A percentile compares a stretch with the other conserved stretches of the same genome.
Evolutionary conservation across 345 rosid genomes (phyloP).

Genomic region (Citrus reticulata): DNA sequence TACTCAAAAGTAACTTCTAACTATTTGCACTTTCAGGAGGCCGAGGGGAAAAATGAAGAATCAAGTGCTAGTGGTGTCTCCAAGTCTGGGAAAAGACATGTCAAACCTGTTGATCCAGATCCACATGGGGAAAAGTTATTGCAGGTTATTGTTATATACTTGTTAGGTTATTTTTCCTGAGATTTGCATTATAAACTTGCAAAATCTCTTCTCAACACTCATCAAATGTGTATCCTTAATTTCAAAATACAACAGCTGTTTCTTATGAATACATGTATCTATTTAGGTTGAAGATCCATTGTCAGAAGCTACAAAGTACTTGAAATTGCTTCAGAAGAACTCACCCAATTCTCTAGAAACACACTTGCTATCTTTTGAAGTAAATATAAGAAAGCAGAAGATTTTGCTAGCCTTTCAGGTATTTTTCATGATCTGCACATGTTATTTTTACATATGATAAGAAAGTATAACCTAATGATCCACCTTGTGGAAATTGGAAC

Average conservation of each 20-base stretch:
- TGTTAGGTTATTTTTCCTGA: background rate
- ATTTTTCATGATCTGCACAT: background rate
- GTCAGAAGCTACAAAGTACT: conserved; percentile 86
- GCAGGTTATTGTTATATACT: conserved; percentile 55
- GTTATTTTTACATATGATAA: background rate
- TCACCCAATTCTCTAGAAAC: conserved; percentile 84
- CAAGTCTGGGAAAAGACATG: conserved; percentile 82
- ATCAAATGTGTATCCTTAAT: background rate
- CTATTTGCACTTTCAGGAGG: conserved; percentile 55
- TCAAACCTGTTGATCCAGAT: conserved; percentile 93
- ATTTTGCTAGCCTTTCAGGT: conserved; percentile 96
- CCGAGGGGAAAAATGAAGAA: conserved; percentile 84
- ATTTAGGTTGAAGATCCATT: conserved; percentile 84
- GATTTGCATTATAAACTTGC: background rate
- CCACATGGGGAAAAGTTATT: conserved; percentile 85
- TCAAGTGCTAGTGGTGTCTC: conserved; percentile 61
- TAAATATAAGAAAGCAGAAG: conserved; percentile 89
- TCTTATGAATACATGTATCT: conserved; percentile 12
- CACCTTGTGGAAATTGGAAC: background rate
- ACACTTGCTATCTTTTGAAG: conserved; percentile 94
- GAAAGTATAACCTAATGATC: background rate
- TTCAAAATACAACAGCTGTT: conserved; percentile 6
- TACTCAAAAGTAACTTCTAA: conserved; percentile 5
- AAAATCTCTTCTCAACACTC: conserved; percentile 1
- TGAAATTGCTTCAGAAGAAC: conserved; percentile 86